These are phyloP conservation scores for Botrytis fragariae DNA, from an alignment of 2,329 filamentous ascomycete species.

Conservation along the genomic window DNA sequence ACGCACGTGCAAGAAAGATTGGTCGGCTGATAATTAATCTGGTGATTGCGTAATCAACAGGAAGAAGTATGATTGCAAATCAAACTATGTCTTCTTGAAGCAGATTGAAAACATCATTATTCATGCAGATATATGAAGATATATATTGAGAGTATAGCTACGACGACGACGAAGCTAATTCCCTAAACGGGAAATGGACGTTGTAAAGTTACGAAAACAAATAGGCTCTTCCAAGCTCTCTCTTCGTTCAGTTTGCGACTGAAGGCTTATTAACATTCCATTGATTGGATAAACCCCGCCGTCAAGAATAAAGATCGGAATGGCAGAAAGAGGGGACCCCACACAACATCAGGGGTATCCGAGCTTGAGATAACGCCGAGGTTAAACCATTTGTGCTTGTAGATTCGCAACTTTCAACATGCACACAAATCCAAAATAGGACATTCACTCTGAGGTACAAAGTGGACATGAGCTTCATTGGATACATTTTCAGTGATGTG, in stretches of 20 bases:
- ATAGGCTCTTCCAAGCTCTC: constrained; percentile 4
- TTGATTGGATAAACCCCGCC: constrained; percentile 6
- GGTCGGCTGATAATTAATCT: neutral
- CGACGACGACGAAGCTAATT: constrained; percentile 25
- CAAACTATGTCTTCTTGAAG: constrained; percentile 1
- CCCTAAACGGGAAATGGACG: constrained; percentile 29
- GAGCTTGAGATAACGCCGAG: neutral
- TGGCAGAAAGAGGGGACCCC: constrained; percentile 12
- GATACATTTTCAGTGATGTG: neutral
- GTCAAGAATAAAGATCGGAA: constrained; percentile 16
- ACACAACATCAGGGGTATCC: neutral
- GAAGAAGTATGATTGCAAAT: neutral
- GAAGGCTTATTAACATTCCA: neutral
- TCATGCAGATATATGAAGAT: constrained; percentile 21
- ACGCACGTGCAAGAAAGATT: constrained; percentile 13
- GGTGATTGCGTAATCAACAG: neutral
- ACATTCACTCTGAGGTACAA: neutral
- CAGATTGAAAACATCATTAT: constrained; percentile 19
- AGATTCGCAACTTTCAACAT: neutral
- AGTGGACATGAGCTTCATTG: neutral
- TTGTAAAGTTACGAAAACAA: constrained; percentile 25
- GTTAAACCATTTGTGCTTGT: neutral
- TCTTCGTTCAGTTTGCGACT: neutral
- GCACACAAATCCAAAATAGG: neutral
- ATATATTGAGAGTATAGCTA: constrained; percentile 4